Percentiles rank a stretch among this genome's conserved stretches.
phyloP scores from a whole-genome alignment of 164 flowering plant species.

The Sextonia rubra region DNA sequence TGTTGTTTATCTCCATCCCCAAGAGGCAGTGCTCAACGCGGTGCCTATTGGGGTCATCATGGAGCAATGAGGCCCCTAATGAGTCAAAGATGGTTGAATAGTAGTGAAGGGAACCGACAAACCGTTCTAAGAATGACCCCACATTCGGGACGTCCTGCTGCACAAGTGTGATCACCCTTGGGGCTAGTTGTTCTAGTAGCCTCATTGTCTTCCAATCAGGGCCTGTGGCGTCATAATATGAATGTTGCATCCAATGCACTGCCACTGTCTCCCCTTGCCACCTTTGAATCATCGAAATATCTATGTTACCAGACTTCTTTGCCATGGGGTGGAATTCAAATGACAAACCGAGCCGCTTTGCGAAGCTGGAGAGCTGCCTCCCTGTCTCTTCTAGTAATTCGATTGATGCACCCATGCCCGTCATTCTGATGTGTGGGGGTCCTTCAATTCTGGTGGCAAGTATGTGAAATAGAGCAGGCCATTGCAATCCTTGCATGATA shows the following conservation, averaged over 20 bases:
- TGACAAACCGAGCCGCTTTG: slow-evolving; percentile 53
- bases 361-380: slow-evolving; percentile 53
- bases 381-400: slow-evolving; percentile 54
- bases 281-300: slow-evolving; percentile 25
- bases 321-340: slow-evolving; percentile 68
- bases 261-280: slow-evolving; percentile 54
- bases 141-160: slow-evolving; percentile 50
- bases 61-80: slow-evolving; percentile 34
- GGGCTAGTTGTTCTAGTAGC: slow-evolving; percentile 39
- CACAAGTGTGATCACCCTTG: slow-evolving; percentile 52
- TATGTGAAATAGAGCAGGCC: slow-evolving; percentile 76
- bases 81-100: slow-evolving; percentile 69
- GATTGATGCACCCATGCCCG: slow-evolving; percentile 54
- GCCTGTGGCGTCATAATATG: slow-evolving; percentile 56
- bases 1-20: slow-evolving; percentile 50
- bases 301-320: slow-evolving; percentile 39
- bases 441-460: slow-evolving; percentile 61
- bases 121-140: slow-evolving; percentile 60
- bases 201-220: slow-evolving; percentile 63
- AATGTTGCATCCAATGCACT: slow-evolving; percentile 68
- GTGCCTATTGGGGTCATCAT: slow-evolving; percentile 41
- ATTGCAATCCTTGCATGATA: slow-evolving; percentile 78
- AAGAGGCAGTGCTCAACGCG: slow-evolving; percentile 47
- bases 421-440: slow-evolving; percentile 59
- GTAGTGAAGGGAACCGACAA: slow-evolving; percentile 61